Evolutionary conservation across 73 alveolate genomes (phyloP).

Genomic region (Halteria grandinella): DNA sequence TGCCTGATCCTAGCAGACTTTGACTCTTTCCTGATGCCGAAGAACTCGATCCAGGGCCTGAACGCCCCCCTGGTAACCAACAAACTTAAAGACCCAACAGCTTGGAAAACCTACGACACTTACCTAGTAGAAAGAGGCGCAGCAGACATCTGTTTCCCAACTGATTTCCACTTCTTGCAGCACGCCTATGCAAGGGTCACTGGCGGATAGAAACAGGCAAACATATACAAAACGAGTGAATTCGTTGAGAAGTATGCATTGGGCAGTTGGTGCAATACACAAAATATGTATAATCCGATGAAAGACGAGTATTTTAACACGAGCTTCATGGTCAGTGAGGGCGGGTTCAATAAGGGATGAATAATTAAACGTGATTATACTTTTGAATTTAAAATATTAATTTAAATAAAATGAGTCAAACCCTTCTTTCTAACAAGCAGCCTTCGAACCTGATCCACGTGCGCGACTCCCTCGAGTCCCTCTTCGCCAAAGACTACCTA

Average conservation of each 20-base stretch:
- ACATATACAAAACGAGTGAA: slow-evolving; percentile 63
- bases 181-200: slow-evolving; percentile 60
- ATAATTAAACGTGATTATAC: not conserved
- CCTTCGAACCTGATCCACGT: slow-evolving; percentile 8
- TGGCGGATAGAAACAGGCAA: slow-evolving; percentile 56
- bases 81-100: slow-evolving; percentile 77
- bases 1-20: slow-evolving; percentile 82
- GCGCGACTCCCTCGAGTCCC: slow-evolving; percentile 24
- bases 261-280: slow-evolving; percentile 74
- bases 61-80: slow-evolving; percentile 86
- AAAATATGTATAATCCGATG: slow-evolving; percentile 82
- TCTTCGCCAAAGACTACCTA: slow-evolving; percentile 21
- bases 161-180: slow-evolving; percentile 75
- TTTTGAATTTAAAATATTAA: too few relatives aligned
- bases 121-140: slow-evolving; percentile 77
- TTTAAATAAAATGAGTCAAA: too few relatives aligned
- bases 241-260: slow-evolving; percentile 77
- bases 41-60: slow-evolving; percentile 63
- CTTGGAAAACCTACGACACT: slow-evolving; percentile 72
- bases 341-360: not conserved
- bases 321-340: slow-evolving; percentile 55
- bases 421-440: too few relatives aligned
- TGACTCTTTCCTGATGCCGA: slow-evolving; percentile 71
- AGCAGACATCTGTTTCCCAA: slow-evolving; percentile 90
- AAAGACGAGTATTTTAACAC: slow-evolving; percentile 87